These are phyloP conservation scores for Dipteronia sinensis DNA, from an alignment of 345 rosid species.

Conservation along the genomic window DNA sequence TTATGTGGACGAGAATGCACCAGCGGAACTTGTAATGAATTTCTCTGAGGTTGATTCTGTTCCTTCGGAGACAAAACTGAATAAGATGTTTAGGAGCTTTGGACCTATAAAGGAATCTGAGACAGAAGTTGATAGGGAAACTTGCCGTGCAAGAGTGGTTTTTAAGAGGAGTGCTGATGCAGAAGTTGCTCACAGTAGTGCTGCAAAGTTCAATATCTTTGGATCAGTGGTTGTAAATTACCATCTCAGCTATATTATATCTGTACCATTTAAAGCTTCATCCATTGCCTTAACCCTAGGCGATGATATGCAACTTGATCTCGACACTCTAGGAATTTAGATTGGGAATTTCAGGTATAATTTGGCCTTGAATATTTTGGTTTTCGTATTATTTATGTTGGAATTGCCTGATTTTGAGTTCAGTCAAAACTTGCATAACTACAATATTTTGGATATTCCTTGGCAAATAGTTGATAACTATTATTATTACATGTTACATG, in stretches of 20 bases:
- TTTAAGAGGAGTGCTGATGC: slow-evolving; percentile 76
- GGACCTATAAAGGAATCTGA: slow-evolving; percentile 76
- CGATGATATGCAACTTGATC: slow-evolving; percentile 40
- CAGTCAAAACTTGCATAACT: not conserved
- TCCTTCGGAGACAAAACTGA: slow-evolving; percentile 76
- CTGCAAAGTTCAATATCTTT: slow-evolving; percentile 74
- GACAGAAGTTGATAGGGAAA: slow-evolving; percentile 71
- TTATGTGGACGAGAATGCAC: slow-evolving; percentile 58
- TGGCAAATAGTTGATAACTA: not conserved
- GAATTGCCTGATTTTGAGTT: not conserved
- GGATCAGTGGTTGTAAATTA: slow-evolving; percentile 69
- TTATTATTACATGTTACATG: not conserved
- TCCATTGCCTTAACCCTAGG: slow-evolving; percentile 27
- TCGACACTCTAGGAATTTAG: slow-evolving; percentile 9
- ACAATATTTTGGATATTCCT: not conserved
- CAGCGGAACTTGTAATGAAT: slow-evolving; percentile 79
- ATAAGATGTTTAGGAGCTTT: slow-evolving; percentile 81
- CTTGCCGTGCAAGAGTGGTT: slow-evolving; percentile 88
- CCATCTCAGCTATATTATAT: slow-evolving; percentile 64
- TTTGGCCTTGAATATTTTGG: not conserved
- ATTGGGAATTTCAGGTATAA: slow-evolving; percentile 36
- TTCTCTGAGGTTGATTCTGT: slow-evolving; percentile 63
- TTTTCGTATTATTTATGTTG: not conserved
- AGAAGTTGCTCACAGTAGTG: slow-evolving; percentile 77
- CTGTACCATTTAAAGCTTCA: slow-evolving; percentile 55